Evolutionary conservation across 108 stramenopile genomes (phyloP), one percentile per base, ranked within the genome.

Genomic region (Nitzschia palea): DNA sequence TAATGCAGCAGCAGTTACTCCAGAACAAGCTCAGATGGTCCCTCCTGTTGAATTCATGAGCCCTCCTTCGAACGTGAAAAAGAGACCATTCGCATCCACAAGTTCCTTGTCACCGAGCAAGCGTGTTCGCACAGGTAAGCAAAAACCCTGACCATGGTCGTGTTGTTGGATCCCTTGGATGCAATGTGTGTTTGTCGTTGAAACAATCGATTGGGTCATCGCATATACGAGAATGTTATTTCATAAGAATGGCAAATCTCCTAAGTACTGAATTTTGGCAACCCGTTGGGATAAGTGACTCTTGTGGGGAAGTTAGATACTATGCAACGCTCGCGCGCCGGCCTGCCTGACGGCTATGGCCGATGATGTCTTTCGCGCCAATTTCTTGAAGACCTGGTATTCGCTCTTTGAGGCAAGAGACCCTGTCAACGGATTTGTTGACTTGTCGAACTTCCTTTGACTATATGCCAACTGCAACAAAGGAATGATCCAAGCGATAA

Each of bases 1-100:
- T 18, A 65, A 65, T 34, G 44, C 59, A 18, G 67, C 70, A 26
- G 65, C 78, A 33, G 78, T 79, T 1, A 79, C 78, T 8, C 78
- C 78, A 5, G 68, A 76, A 6, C 31, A 55, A 35, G 23, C 44
- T 42, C 60, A 57, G 10, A 59, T 68, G 34, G 35, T 62, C 6
- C 64, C 63, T 25, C 60, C 60, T 37, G 67, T 55, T 10, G 67
- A 55, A 25, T 68, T 64, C 32, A 76, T 76, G 67, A 62, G 61
- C 36, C 67, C 74, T 47, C 74, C 67, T 4, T 57, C 67, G 6
- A 58, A 33, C 18, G 27, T 58, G 34, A 68, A 68, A 45, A 44
- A 45, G 43, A 28, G 67, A n/a, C 42, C 65, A 32, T 45, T 68
- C 34, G 57, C 74, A 22, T 44, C 74, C 28, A 53, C 27, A 25